These are phyloP conservation scores for Usnea hakonensis DNA, from an alignment of 495 filamentous ascomycete genomes.

Conservation along the genomic window DNA sequence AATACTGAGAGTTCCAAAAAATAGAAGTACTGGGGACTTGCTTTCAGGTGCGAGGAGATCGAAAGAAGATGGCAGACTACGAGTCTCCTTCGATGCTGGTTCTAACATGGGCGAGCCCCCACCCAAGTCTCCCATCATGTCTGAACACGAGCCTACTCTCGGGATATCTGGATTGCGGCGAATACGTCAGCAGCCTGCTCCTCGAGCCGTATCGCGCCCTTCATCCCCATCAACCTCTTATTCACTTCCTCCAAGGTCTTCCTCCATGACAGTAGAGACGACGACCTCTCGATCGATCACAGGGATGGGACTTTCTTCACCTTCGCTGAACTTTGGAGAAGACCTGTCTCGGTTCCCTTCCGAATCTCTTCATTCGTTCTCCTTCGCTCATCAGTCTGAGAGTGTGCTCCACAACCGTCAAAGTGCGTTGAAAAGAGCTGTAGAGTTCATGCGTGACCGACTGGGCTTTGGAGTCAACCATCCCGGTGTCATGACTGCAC, in stretches of 20 bases:
- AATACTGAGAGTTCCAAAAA: slow-evolving; percentile 45
- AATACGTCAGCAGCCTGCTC: slow-evolving; percentile 76
- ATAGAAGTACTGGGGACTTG: slow-evolving; percentile 56
- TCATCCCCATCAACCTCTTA: slow-evolving; percentile 58
- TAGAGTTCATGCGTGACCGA: slow-evolving; percentile 96
- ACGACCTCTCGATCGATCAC: slow-evolving; percentile 43
- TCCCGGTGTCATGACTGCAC: slow-evolving; percentile 63
- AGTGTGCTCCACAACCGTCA: slow-evolving; percentile 84
- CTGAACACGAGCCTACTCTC: slow-evolving; percentile 54
- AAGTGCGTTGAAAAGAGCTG: slow-evolving; percentile 84
- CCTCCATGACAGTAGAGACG: slow-evolving; percentile 52
- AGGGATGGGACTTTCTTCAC: slow-evolving; percentile 53
- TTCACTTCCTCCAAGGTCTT: slow-evolving; percentile 48
- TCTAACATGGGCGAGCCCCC: slow-evolving; percentile 36
- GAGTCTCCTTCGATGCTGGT: slow-evolving; percentile 36
- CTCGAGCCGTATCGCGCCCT: slow-evolving; percentile 57
- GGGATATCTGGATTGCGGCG: slow-evolving; percentile 74
- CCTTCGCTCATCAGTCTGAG: slow-evolving; percentile 93
- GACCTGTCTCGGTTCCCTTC: slow-evolving; percentile 87
- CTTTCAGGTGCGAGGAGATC: slow-evolving; percentile 32
- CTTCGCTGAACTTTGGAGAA: slow-evolving; percentile 64
- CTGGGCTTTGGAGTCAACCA: slow-evolving; percentile 68
- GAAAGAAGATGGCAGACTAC: slow-evolving; percentile 25
- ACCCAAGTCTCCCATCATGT: slow-evolving; percentile 47
- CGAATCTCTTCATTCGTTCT: slow-evolving; percentile 97